Evolutionary conservation across 139 green algal genomes (phyloP).

Genomic region (Marvania coccoides): DNA sequence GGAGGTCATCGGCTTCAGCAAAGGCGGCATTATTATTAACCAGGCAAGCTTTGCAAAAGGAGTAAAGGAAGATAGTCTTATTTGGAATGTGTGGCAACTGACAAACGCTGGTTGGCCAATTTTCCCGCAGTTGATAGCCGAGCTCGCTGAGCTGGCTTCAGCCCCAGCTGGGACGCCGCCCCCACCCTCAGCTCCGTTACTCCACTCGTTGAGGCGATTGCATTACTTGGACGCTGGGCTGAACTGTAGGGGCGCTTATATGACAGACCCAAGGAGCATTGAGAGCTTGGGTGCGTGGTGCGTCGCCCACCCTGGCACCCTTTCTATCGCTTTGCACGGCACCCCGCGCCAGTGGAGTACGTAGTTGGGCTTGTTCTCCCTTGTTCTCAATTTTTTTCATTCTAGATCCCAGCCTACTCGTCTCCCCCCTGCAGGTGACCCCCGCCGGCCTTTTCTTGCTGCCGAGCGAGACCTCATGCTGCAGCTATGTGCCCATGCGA

Average conservation of each 20-base stretch:
- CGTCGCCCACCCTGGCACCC: no score
- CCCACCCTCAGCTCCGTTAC: not conserved
- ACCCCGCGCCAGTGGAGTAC: not conserved
- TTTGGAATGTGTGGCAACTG: not conserved
- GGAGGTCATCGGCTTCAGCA: slow-evolving; percentile 42
- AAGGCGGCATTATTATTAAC: slow-evolving; percentile 52
- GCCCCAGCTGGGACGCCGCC: not conserved
- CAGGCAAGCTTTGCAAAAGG: slow-evolving; percentile 31
- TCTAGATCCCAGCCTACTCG: no score
- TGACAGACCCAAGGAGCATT: slow-evolving; percentile 16
- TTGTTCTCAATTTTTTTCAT: no score
- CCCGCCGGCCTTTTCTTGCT: not conserved
- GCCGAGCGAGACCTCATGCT: not conserved
- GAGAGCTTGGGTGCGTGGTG: no score
- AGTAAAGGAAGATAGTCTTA: no score
- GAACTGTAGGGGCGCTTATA: slow-evolving; percentile 41
- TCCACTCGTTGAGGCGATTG: slow-evolving; percentile 15
- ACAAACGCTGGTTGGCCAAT: not conserved
- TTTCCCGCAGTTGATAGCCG: not conserved
- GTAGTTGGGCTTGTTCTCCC: no score
- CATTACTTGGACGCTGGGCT: slow-evolving; percentile 56
- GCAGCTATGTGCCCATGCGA: not conserved
- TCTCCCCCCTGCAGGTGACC: no score
- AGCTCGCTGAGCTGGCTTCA: slow-evolving; percentile 43
- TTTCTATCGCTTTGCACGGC: not conserved